These are phyloP conservation scores for Coemansia sp. DNA, from an alignment of 192 early-diverging fungal species.

Conservation along the genomic window DNA sequence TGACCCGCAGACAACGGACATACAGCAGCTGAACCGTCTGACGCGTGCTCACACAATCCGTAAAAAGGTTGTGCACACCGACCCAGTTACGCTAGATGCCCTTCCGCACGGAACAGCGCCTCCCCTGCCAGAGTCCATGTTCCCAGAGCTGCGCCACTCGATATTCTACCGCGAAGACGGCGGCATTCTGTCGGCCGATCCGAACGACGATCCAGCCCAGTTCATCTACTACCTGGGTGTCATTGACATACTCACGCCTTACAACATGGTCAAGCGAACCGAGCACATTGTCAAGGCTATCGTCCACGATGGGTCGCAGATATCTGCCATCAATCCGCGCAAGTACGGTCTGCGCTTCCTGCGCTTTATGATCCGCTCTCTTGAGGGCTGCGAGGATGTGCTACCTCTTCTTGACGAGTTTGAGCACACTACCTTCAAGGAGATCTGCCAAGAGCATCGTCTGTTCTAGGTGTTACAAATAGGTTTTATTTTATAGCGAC, in stretches of 20 bases:
- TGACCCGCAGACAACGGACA: slow-evolving; percentile 61
- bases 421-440: slow-evolving; percentile 52
- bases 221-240: slow-evolving; percentile 94
- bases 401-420: slow-evolving; percentile 49
- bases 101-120: slow-evolving; percentile 40
- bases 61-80: slow-evolving; percentile 56
- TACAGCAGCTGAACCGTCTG: slow-evolving; percentile 49
- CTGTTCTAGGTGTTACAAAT: slow-evolving; percentile 19
- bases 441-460: slow-evolving; percentile 50
- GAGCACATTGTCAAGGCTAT: slow-evolving; percentile 91
- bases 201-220: slow-evolving; percentile 65
- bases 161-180: slow-evolving; percentile 92
- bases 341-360: slow-evolving; percentile 91
- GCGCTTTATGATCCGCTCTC: slow-evolving; percentile 79
- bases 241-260: slow-evolving; percentile 98
- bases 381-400: slow-evolving; percentile 61
- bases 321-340: slow-evolving; percentile 84
- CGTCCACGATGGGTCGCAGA: slow-evolving; percentile 72
- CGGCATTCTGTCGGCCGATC: slow-evolving; percentile 80
- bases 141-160: slow-evolving; percentile 64
- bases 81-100: slow-evolving; percentile 54
- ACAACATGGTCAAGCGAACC: slow-evolving; percentile 82
- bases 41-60: slow-evolving; percentile 58
- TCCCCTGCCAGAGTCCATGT: slow-evolving; percentile 58
- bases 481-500: too few species aligned